These are phyloP conservation scores for Talaromyces thailandensis DNA, from an alignment of 495 filamentous ascomycete genomes.

Conservation along the genomic window DNA sequence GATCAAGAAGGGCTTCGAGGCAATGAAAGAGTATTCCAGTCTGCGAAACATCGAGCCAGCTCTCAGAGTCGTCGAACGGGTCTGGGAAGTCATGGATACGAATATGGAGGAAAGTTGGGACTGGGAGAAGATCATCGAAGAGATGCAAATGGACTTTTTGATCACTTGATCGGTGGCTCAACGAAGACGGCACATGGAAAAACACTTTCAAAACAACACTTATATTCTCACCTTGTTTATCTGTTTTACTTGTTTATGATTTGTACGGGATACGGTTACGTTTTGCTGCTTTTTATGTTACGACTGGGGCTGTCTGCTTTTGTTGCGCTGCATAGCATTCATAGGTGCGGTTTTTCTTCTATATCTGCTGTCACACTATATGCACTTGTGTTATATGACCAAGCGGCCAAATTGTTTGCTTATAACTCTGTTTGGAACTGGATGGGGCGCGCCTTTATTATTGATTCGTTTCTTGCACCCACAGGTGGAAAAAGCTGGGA, in stretches of 20 bases:
- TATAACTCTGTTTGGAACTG: neutral
- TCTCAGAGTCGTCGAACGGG: slow-evolving; percentile 61
- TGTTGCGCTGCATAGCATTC: slow-evolving; percentile 1
- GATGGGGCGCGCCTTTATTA: neutral
- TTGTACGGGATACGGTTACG: slow-evolving; percentile 1
- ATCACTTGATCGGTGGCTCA: slow-evolving; percentile 42
- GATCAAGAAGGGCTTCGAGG: slow-evolving; percentile 58
- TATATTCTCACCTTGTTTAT: slow-evolving; percentile 6
- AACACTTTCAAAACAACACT: too few species aligned
- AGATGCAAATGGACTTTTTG: slow-evolving; percentile 76
- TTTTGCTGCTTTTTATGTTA: neutral
- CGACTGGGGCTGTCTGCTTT: neutral
- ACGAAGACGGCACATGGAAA: neutral
- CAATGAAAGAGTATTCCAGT: slow-evolving; percentile 66
- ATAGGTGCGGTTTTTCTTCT: neutral
- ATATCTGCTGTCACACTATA: slow-evolving; percentile 1
- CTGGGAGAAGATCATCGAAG: slow-evolving; percentile 73
- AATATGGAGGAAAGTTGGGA: slow-evolving; percentile 76
- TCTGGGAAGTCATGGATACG: slow-evolving; percentile 77
- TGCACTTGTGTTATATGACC: neutral
- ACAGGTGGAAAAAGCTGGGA: neutral
- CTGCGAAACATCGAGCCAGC: slow-evolving; percentile 75
- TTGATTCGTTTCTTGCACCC: neutral
- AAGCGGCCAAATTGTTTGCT: neutral
- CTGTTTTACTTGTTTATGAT: slow-evolving; percentile 18